These are phyloP conservation scores for Fusarium nematophilum DNA, from an alignment of 2,329 filamentous ascomycete genomes.

Conservation along the genomic window DNA sequence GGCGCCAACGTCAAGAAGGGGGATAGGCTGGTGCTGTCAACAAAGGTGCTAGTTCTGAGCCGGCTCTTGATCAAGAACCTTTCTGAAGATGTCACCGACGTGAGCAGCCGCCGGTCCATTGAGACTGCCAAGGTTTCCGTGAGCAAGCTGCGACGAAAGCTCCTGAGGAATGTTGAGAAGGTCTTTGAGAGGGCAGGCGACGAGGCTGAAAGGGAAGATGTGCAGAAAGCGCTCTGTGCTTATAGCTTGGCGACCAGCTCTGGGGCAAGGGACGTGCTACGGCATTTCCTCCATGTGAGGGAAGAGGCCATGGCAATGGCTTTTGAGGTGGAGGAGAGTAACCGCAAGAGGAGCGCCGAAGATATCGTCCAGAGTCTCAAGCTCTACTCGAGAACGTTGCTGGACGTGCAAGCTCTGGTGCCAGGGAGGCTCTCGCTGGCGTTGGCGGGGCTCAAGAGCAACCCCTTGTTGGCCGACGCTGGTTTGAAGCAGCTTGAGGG, in stretches of 20 bases:
- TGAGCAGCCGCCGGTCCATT: constrained; percentile 54
- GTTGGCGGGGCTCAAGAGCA: constrained; percentile 74
- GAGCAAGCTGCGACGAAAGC: constrained; percentile 68
- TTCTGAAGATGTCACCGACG: constrained; percentile 57
- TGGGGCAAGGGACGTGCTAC: constrained; percentile 80
- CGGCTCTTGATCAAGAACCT: constrained; percentile 81
- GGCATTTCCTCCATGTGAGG: constrained; percentile 81
- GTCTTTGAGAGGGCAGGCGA: constrained; percentile 73
- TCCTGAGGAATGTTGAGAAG: constrained; percentile 76
- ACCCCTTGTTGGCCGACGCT: constrained; percentile 77
- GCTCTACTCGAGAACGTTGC: constrained; percentile 80
- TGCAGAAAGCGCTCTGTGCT: constrained; percentile 81
- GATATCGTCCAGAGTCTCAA: constrained; percentile 73
- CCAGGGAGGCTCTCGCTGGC: constrained; percentile 78
- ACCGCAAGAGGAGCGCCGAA: constrained; percentile 52
- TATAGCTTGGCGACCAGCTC: constrained; percentile 86
- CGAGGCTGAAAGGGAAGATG: constrained; percentile 58
- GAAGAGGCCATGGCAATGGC: constrained; percentile 73
- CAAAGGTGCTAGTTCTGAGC: constrained; percentile 81
- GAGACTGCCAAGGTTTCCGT: constrained; percentile 74
- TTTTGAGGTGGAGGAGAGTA: constrained; percentile 64
- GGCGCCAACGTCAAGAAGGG: constrained; percentile 52
- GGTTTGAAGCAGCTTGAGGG: constrained; percentile 74
- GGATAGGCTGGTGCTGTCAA: constrained; percentile 65
- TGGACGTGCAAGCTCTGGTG: constrained; percentile 80